Evolutionary conservation across 1,139 yeast species (phyloP).

Genomic region (Kurtzmaniella natalensis): DNA sequence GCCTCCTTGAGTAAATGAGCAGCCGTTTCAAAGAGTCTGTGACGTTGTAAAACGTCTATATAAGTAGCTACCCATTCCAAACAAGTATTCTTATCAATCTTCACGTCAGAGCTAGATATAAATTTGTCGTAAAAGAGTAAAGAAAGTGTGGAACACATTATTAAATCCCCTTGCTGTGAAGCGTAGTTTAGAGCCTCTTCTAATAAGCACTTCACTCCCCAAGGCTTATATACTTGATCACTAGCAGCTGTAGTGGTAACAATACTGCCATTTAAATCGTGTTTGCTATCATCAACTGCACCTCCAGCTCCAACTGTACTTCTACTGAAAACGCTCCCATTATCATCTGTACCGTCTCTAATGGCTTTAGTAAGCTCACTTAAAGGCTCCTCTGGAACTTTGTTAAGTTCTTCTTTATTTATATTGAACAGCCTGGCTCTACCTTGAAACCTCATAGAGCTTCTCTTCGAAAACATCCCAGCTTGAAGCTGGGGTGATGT

Average conservation of each 20-base stretch:
- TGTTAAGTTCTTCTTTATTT: conserved; percentile 6
- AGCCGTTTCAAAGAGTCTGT: conserved; percentile 53
- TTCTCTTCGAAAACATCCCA: background rate
- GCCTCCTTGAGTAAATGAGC: conserved; percentile 53
- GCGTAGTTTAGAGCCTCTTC: conserved; percentile 51
- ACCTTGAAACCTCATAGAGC: background rate
- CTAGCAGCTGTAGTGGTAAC: conserved; percentile 3
- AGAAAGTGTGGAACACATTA: conserved; percentile 57
- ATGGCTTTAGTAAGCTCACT: conserved; percentile 4
- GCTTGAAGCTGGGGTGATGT: conserved; percentile 3
- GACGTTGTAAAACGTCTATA: conserved; percentile 51
- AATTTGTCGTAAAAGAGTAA: conserved; percentile 47
- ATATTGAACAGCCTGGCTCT: background rate
- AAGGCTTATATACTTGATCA: conserved; percentile 16
- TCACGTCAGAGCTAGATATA: conserved; percentile 12
- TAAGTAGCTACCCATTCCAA: conserved; percentile 59
- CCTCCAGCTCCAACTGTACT: background rate
- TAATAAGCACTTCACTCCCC: conserved; percentile 30
- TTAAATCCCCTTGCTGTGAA: conserved; percentile 59
- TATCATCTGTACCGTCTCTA: conserved; percentile 1
- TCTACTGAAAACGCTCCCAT: conserved; percentile 1
- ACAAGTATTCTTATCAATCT: conserved; percentile 20
- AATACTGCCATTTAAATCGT: no score
- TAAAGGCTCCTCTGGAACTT: conserved; percentile 12
- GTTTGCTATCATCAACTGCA: no score